Conservation (phyloP, 1,284 basidiomycete genomes). For the Phellopilus nigrolimitatus region DNA sequence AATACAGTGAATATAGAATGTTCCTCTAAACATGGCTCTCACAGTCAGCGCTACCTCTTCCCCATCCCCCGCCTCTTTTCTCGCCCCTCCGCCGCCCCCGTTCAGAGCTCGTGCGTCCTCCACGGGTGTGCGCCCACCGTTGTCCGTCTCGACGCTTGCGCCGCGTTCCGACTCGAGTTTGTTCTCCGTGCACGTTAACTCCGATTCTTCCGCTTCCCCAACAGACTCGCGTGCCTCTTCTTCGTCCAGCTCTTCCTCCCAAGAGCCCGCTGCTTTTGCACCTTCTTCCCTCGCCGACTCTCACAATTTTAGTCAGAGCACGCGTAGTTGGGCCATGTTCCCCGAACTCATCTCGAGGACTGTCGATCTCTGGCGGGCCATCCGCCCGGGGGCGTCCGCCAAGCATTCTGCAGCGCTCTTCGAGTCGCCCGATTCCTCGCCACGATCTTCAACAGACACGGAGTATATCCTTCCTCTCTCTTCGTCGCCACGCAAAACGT, state of each 20-base stretch:
- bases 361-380: slow-evolving; percentile 44
- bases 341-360: slow-evolving; percentile 45
- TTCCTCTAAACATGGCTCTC: not conserved
- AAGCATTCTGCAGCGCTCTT: slow-evolving; percentile 28
- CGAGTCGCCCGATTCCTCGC: slow-evolving; percentile 39
- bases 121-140: slow-evolving; percentile 50
- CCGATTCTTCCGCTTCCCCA: not conserved
- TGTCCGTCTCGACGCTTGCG: slow-evolving; percentile 41
- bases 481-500: slow-evolving; percentile 46
- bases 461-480: slow-evolving; percentile 69
- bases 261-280: slow-evolving; percentile 25
- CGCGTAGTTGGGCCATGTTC: slow-evolving; percentile 38
- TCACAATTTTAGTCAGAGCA: slow-evolving; percentile 19
- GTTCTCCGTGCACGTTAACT: not conserved
- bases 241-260: slow-evolving; percentile 42
- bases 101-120: slow-evolving; percentile 56
- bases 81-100: slow-evolving; percentile 10
- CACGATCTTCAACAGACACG: slow-evolving; percentile 43
- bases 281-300: slow-evolving; percentile 18
- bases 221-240: slow-evolving; percentile 27
- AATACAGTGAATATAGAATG: not conserved
- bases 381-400: slow-evolving; percentile 33
- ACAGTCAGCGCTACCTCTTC: not conserved
- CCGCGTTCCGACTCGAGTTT: slow-evolving; percentile 18
- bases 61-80: slow-evolving; percentile 7